These are phyloP conservation scores for Nitzschia sp. DNA, from an alignment of 108 stramenopile genomes.

Conservation along the genomic window DNA sequence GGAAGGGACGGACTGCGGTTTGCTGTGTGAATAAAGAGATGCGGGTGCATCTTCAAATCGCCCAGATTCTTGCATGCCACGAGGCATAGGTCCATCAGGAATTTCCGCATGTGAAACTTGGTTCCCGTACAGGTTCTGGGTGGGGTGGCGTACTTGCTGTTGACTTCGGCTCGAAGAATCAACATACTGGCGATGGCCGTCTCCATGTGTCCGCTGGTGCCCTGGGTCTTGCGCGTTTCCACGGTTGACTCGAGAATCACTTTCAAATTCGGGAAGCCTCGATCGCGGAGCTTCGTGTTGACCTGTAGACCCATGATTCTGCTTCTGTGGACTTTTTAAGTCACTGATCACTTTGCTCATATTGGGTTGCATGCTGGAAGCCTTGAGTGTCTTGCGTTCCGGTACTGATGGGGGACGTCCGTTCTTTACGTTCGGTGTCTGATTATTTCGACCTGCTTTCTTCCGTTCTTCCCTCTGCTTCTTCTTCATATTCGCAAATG, in stretches of 20 bases:
- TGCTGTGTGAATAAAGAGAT: neutral
- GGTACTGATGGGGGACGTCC: slow-evolving; percentile 10
- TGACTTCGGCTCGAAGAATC: neutral
- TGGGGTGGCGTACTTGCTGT: neutral
- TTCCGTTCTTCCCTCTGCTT: slow-evolving; percentile 62
- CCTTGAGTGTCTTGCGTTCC: slow-evolving; percentile 6
- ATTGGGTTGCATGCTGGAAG: slow-evolving; percentile 26
- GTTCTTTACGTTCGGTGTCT: neutral
- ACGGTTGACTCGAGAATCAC: neutral
- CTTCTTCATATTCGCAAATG: slow-evolving; percentile 63
- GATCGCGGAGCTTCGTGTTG: neutral
- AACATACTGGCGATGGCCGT: too few species aligned
- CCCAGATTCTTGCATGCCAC: slow-evolving; percentile 19
- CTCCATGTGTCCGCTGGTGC: too few species aligned
- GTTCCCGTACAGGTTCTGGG: neutral
- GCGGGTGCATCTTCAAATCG: neutral
- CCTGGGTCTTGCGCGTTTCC: neutral
- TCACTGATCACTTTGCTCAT: slow-evolving; percentile 28
- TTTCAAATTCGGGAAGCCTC: neutral
- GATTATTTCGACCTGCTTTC: slow-evolving; percentile 12
- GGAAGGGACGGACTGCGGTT: neutral
- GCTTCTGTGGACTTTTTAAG: neutral
- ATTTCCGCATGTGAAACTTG: neutral
- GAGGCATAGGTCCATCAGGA: neutral
- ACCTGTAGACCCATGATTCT: neutral